A percentile compares a stretch with the other conserved stretches of the same genome.
Evolutionary conservation across 495 filamentous ascomycete genomes (phyloP).

Genomic region (Aspergillus diversus): DNA sequence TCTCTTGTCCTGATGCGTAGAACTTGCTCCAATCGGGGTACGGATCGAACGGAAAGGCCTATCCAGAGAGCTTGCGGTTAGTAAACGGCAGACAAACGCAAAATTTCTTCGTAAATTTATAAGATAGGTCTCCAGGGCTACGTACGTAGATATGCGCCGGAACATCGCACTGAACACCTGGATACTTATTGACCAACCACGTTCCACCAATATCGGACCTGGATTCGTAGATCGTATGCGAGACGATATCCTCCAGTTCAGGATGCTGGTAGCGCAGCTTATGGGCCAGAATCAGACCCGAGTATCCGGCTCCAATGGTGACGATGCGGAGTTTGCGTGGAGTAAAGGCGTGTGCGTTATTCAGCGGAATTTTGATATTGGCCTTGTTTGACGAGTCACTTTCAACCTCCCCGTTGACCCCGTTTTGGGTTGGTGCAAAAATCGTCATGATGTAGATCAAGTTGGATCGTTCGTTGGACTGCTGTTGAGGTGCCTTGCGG

Average conservation of each 20-base stretch:
- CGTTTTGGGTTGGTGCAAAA: too few relatives aligned
- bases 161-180: slow-evolving; percentile 60
- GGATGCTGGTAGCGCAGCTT: slow-evolving; percentile 33
- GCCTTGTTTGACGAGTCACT: too few relatives aligned
- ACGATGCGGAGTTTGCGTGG: slow-evolving; percentile 37
- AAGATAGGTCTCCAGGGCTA: too few relatives aligned
- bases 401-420: too few relatives aligned
- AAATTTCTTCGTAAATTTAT: too few relatives aligned
- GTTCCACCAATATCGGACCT: slow-evolving; percentile 52
- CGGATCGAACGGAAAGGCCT: slow-evolving; percentile 57
- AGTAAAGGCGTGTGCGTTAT: slow-evolving; percentile 21
- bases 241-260: slow-evolving; percentile 47
- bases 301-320: slow-evolving; percentile 57
- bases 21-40: slow-evolving; percentile 63
- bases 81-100: too few relatives aligned
- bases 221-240: slow-evolving; percentile 52
- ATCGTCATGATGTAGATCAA: too few relatives aligned
- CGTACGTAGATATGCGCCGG: slow-evolving; percentile 49
- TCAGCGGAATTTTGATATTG: not conserved
- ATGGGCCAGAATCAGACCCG: slow-evolving; percentile 49
- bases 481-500: too few relatives aligned
- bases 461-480: too few relatives aligned
- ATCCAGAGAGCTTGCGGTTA: too few relatives aligned
- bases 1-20: slow-evolving; percentile 61
- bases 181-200: slow-evolving; percentile 56